Base-by-base conservation (phyloP, 2,329 filamentous ascomycete genomes). In the Colletotrichum lupini region DNA sequence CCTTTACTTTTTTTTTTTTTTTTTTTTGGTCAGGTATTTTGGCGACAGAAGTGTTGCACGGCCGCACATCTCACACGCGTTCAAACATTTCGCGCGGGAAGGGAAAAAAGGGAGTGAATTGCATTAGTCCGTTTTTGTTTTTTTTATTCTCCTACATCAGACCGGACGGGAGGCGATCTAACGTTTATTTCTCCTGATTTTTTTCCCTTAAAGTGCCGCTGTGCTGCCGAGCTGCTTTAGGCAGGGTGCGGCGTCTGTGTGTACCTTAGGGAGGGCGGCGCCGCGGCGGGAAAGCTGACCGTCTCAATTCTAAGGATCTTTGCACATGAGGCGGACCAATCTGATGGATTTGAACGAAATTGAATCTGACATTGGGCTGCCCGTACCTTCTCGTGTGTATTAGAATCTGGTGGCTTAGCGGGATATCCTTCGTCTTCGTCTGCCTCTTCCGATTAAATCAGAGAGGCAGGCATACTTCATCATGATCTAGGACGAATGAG, bases 301-400 rank as follows among this genome's bases (percentile, higher is more conserved):
- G 32, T 59, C 37, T 58, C 24, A 53, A 53, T 58, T 59, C 58
- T 37, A 16, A 7, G 16, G 19, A 19, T 49, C 16, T 49, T 19
- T 49, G 11, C 57, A 59, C 22, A 28, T 64, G 66, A 35, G 58
- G 32, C 57, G 57, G 32, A 9, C 35, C 46, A 35, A 35, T 35
- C 46, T 26, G 46, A 53, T 57, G 49, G 37, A 42, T 42, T 42
- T 30, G 30, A 57, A 16, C 9, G n/a, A 30, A 57, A 56, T 57
- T 56, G 52, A 66, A 28, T 66, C 55, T 53, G 28, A 66, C 55
- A 60, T 37, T 32, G 57, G 28, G 28, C 37, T 58, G 69, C 69
- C 65, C 65, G 37, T 52, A 26, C 16, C 16, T 37, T 9, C 49
- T 37, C 58, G 16, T 32, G 30, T 32, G 35, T 35, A 11, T 32